phyloP scores from a whole-genome alignment of 139 green algal genomes.

The Chlorella sp. region DNA sequence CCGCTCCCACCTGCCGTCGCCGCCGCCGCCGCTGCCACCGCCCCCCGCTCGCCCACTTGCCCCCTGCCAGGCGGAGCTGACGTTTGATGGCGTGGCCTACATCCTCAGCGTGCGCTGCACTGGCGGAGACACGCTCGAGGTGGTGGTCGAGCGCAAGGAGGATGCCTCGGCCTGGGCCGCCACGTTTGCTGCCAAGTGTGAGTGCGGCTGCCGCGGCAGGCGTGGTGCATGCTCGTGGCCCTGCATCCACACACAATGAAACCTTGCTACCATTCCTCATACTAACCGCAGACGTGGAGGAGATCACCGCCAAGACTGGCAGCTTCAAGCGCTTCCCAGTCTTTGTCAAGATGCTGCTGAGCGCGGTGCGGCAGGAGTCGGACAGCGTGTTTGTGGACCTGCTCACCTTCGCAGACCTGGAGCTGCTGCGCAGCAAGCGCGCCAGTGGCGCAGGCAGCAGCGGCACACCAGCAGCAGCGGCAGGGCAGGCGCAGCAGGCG shows the following conservation, averaged over 20 bases:
- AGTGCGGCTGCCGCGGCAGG: conserved; percentile 36
- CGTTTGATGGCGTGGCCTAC: conserved; percentile 8
- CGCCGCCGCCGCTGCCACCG: neutral
- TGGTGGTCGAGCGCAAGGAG: conserved; percentile 76
- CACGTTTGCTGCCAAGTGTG: conserved; percentile 77
- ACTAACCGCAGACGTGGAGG: conserved; percentile 84
- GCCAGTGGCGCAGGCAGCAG: neutral
- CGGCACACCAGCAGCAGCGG: neutral
- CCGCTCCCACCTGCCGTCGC: neutral
- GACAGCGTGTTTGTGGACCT: conserved; percentile 91
- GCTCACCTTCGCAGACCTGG: conserved; percentile 86
- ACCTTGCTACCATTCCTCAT: too few species aligned
- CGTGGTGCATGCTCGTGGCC: too few species aligned
- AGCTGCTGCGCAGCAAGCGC: conserved; percentile 78
- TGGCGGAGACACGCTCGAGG: conserved; percentile 35
- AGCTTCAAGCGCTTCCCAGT: conserved; percentile 85
- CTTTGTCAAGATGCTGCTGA: conserved; percentile 89
- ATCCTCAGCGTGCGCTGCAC: neutral
- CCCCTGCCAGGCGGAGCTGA: conserved; percentile 20
- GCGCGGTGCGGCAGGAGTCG: conserved; percentile 74
- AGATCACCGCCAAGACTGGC: conserved; percentile 90
- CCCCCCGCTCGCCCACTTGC: neutral
- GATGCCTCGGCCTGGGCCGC: conserved; percentile 74
- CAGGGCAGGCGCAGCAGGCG: neutral
- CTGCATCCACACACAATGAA: too few species aligned